These are phyloP conservation scores for Cadophora malorum DNA, from an alignment of 2,329 filamentous ascomycete species.

Conservation along the genomic window DNA sequence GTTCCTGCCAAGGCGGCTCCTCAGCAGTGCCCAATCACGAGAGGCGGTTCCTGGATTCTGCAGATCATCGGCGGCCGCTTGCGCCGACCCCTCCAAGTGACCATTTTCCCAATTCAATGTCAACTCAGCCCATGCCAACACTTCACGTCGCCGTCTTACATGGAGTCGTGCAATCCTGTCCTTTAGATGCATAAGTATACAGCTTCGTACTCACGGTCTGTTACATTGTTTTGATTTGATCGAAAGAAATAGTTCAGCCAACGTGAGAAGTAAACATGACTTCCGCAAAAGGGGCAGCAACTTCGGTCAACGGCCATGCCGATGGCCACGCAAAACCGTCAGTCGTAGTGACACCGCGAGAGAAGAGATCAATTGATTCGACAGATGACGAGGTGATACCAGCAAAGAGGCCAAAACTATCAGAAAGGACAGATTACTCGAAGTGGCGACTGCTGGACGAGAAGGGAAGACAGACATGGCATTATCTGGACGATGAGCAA, in stretches of 20 bases:
- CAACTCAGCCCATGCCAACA: not conserved
- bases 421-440: slow-evolving; percentile 74
- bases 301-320: slow-evolving; percentile 12
- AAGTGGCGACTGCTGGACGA: slow-evolving; percentile 88
- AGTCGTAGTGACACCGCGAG: slow-evolving; percentile 25
- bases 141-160: not conserved
- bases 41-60: not conserved
- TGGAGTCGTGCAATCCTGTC: not conserved
- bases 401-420: slow-evolving; percentile 55
- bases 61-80: slow-evolving; percentile 4
- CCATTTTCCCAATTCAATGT: not conserved
- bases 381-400: slow-evolving; percentile 20
- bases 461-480: slow-evolving; percentile 88
- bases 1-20: not conserved
- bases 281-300: slow-evolving; percentile 1
- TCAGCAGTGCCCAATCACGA: not conserved
- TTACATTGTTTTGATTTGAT: not conserved
- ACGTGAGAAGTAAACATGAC: not conserved
- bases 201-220: not conserved
- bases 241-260: not conserved
- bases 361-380: slow-evolving; percentile 36
- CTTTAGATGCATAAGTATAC: not conserved
- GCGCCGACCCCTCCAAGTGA: not conserved
- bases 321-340: slow-evolving; percentile 12
- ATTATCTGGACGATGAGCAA: slow-evolving; percentile 81